phyloP scores from a whole-genome alignment of 1,139 yeast species.

The Zygosaccharomyces pseudobailii region DNA sequence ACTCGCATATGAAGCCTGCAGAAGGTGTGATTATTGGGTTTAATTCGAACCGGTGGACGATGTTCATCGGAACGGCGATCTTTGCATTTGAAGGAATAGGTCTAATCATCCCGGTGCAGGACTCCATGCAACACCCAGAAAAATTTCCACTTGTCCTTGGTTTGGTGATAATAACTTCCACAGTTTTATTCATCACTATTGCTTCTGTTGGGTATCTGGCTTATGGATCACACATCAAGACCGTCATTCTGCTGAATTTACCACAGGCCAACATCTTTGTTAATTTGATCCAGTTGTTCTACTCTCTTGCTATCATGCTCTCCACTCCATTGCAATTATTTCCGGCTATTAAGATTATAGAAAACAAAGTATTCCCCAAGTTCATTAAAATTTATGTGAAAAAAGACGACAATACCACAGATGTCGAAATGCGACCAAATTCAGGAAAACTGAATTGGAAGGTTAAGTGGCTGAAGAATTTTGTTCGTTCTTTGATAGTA shows the following conservation, averaged over 20 bases:
- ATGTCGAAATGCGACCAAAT: constrained; percentile 21
- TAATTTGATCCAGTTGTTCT: constrained; percentile 59
- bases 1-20: constrained; percentile 27
- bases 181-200: constrained; percentile 53
- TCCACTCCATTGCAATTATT: constrained; percentile 73
- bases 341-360: constrained; percentile 72
- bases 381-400: constrained; percentile 28
- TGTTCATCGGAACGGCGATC: constrained; percentile 76
- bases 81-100: constrained; percentile 83
- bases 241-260: constrained; percentile 64
- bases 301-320: constrained; percentile 66
- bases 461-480: constrained; percentile 65
- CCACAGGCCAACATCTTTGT: constrained; percentile 64
- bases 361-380: constrained; percentile 50
- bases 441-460: constrained; percentile 52
- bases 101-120: constrained; percentile 68
- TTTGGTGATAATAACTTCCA: constrained; percentile 55
- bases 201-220: constrained; percentile 68
- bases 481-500: constrained; percentile 51
- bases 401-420: constrained; percentile 13
- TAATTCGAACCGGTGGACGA: constrained; percentile 61
- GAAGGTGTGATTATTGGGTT: constrained; percentile 39
- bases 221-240: constrained; percentile 60
- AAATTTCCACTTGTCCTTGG: constrained; percentile 62
- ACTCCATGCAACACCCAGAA: constrained; percentile 69